Evolutionary conservation across 1,139 yeast genomes (phyloP), one percentile per base, ranked within the genome.

Genomic region (Saccharomyces hybrid): DNA sequence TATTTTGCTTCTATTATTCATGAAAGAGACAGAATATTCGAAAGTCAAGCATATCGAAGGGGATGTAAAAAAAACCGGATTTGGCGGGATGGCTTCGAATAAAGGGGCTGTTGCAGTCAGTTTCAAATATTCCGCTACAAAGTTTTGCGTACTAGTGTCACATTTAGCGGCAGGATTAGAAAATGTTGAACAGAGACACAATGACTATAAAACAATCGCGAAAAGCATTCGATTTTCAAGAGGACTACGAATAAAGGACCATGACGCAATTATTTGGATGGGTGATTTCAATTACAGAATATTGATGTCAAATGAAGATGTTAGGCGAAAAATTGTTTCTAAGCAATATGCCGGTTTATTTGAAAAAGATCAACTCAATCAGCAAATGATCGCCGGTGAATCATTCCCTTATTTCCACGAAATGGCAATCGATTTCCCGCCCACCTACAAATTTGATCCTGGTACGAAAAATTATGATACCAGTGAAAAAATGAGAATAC

Each of bases 211-310:
- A 63, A 85, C 95, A 0, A 83, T 93, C 48, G 78, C 85, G 58
- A 82, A 82, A 54, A 95, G 96, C 0, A 74, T 93, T 54, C 77
- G 86, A 46, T 91, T 95, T 67, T 81, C 88, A 1, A 78, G 91
- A 52, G 88, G 89, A 57, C 63, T 77, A 11, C 77, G 79, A 26
- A 81, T 91, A 34, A 79, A 79, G 58, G 96, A 89, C 63, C 97
- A 89, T 67, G 97, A 93, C 67, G 82, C 85, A 42, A 80, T 90
- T 3, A 77, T 95, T 8, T 93, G 99, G 99, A 78, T 91, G 70
- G 99, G 99, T 4, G 99, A 93, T 70, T 86, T 95, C 70, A 93
- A 93, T 69, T 95, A 87, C 71, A 77, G 99, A 63, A 82, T 93
- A 38, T 75, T 81, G 30, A 71, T 90, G 62, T 79, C 88, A 0